Evolutionary conservation across 169 alveolate species (phyloP).

Genomic region (Eimeria brunetti): DNA sequence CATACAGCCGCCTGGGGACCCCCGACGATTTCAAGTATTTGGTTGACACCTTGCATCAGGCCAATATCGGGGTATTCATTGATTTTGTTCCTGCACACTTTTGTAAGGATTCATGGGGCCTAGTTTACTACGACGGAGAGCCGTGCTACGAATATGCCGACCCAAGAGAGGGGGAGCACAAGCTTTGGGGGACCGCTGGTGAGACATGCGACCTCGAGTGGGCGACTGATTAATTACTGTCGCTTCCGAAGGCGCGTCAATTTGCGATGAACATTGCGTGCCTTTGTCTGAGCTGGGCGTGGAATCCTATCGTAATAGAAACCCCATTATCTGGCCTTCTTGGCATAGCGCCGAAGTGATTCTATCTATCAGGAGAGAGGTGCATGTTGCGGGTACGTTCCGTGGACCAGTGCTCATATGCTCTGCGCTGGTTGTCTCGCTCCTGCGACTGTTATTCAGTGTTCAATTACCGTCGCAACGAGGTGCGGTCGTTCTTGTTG

Average conservation of each 20-base stretch:
- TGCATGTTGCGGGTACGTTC: neutral
- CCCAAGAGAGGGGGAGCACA: conserved; percentile 88
- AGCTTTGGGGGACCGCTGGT: conserved; percentile 87
- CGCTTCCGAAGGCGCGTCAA: neutral
- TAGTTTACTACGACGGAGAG: conserved; percentile 86
- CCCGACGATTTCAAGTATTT: conserved; percentile 87
- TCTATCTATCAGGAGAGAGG: neutral
- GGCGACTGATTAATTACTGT: neutral
- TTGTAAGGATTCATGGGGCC: conserved; percentile 87
- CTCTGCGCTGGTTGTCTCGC: neutral
- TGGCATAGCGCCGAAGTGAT: neutral
- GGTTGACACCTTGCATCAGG: conserved; percentile 85
- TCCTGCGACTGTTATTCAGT: conserved; percentile 73
- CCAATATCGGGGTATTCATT: conserved; percentile 86
- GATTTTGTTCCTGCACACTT: conserved; percentile 88
- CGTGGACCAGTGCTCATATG: neutral
- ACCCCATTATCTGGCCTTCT: neutral
- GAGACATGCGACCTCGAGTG: neutral
- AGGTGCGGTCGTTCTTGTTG: conserved; percentile 86
- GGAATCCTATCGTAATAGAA: neutral
- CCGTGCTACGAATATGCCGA: conserved; percentile 87
- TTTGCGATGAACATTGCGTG: neutral
- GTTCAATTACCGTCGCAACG: conserved; percentile 85
- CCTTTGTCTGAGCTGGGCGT: neutral
- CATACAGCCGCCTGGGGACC: conserved; percentile 86